Evolutionary conservation across 768 basidiomycete species (phyloP).

Genomic region (Mycena polygramma): DNA sequence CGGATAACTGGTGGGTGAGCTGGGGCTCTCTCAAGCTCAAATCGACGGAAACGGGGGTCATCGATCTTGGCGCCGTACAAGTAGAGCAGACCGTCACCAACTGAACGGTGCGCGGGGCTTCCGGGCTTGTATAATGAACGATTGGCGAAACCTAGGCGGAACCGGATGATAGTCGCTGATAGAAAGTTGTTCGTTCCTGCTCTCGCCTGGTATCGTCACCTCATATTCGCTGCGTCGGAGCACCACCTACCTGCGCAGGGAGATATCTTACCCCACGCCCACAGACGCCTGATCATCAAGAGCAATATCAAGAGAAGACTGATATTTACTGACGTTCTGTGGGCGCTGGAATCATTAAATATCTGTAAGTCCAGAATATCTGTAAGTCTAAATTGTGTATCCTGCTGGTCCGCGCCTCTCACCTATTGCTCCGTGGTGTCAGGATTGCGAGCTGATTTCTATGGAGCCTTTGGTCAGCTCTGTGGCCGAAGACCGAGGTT

Average conservation of each 20-base stretch:
- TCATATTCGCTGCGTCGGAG: not conserved
- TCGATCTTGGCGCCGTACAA: not conserved
- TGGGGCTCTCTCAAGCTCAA: slow-evolving; percentile 52
- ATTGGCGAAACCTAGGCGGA: not conserved
- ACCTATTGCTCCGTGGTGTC: not conserved
- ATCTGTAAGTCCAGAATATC: too few relatives aligned
- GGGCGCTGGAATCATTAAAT: not conserved
- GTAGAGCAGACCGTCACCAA: not conserved
- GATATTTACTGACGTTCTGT: not conserved
- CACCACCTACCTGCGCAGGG: not conserved
- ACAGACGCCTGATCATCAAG: not conserved
- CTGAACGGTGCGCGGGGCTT: not conserved
- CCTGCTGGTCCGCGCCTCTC: too few relatives aligned
- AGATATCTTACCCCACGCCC: not conserved
- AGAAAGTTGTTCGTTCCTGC: not conserved
- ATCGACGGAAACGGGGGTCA: not conserved
- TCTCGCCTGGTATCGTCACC: not conserved
- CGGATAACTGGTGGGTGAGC: slow-evolving; percentile 71
- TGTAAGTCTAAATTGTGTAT: too few relatives aligned
- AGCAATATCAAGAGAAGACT: not conserved
- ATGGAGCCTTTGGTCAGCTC: not conserved
- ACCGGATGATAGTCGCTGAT: not conserved
- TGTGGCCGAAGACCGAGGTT: not conserved
- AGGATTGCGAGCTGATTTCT: not conserved
- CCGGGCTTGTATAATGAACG: not conserved